phyloP scores from a whole-genome alignment of 2,329 filamentous ascomycete species.

The Cercospora sesami region DNA sequence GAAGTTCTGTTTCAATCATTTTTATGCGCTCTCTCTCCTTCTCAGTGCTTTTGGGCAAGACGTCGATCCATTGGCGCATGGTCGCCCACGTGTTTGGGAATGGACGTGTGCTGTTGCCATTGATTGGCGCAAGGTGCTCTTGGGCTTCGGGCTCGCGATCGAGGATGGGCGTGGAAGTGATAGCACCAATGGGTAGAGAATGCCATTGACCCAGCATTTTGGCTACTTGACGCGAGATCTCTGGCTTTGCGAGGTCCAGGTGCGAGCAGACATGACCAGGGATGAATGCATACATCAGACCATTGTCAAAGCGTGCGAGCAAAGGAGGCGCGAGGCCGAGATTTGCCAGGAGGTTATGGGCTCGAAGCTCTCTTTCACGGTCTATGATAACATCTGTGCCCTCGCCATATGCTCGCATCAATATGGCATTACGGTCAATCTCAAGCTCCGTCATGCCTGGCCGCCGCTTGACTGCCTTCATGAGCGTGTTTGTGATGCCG shows the following conservation, averaged over 20 bases:
- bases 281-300: slow-evolving; percentile 91
- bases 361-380: slow-evolving; percentile 67
- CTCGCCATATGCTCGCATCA: slow-evolving; percentile 90
- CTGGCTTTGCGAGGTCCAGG: slow-evolving; percentile 72
- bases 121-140: slow-evolving; percentile 28
- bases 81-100: slow-evolving; percentile 92
- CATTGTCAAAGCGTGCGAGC: slow-evolving; percentile 90
- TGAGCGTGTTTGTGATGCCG: slow-evolving; percentile 92
- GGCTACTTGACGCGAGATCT: slow-evolving; percentile 81
- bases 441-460: slow-evolving; percentile 71
- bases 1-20: slow-evolving; percentile 71
- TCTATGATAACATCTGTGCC: slow-evolving; percentile 95
- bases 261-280: slow-evolving; percentile 77
- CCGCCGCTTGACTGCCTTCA: slow-evolving; percentile 72
- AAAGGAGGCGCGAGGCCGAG: slow-evolving; percentile 81
- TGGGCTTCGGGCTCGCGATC: slow-evolving; percentile 26
- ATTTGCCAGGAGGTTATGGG: slow-evolving; percentile 82
- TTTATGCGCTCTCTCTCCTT: slow-evolving; percentile 67
- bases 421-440: slow-evolving; percentile 78
- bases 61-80: slow-evolving; percentile 92
- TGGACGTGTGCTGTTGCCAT: slow-evolving; percentile 58
- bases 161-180: slow-evolving; percentile 43
- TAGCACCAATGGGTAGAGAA: slow-evolving; percentile 58
- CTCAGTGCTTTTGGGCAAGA: slow-evolving; percentile 72
- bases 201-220: slow-evolving; percentile 90